Base-by-base conservation (phyloP, 2,329 filamentous ascomycete genomes). In the Cladosporium halotolerans region DNA sequence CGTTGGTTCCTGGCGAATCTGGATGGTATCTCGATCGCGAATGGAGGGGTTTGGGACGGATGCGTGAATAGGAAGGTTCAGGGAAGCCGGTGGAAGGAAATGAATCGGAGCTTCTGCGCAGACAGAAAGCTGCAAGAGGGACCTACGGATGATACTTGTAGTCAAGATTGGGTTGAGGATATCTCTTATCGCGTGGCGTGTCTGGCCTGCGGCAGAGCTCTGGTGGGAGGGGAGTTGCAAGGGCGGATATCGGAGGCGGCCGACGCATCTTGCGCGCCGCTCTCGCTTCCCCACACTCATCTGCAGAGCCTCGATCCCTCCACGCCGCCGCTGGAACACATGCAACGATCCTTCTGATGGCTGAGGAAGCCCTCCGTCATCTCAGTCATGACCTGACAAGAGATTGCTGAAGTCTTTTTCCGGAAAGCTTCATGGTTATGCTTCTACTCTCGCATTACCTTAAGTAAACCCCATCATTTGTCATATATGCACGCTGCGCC, bases 251-350 rank as follows among this genome's bases (percentile, higher is more conserved):
- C 33, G 14, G 34, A 47, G 23, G 23, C 23, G 23, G 23, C 23
- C 23, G 23, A 28, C 7, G 23, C 23, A 28, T 28, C 23, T 28
- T 28, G 23, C 23, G 23, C 23, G 23, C 23, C 23, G 23, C 23
- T 28, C 23, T 28, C 23, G 23, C 23, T 28, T 28, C 23, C 23
- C 23, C 23, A 28, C 23, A 28, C 23, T 4, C 23, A 28, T 9
- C 50, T 45, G 42, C 36, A 49, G 11, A 60, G 55, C 58, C 59
- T 62, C 58, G 58, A 60, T 28, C 40, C 31, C 58, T 45, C 52
- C 61, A 65, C 59, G 61, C 62, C 62, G 3, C 23, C 23, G 23
- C 16, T 28, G 55, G 55, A 62, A 54, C 53, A 60, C 48, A 48
- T 45, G 45, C 31, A 32, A 40, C 49, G 38, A 28, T 28, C 23